A percentile compares a stretch with the other conserved stretches of the same genome.
Conservation (phyloP, 257 asterid species). For the Solanum chiquidenum region DNA sequence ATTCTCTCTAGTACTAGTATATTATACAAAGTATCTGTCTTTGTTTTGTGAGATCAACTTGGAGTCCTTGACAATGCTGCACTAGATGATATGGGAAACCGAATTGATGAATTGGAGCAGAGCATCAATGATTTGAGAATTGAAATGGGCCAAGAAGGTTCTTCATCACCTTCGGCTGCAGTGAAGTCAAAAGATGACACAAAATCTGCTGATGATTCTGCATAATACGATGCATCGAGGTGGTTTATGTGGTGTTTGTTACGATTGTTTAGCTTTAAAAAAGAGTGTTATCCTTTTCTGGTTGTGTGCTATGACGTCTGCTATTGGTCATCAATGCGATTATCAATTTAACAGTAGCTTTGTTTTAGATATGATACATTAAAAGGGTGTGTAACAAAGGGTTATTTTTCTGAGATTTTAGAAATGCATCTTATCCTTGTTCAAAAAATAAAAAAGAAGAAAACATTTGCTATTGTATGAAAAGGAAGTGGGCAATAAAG, state of each 20-base stretch:
- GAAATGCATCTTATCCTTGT: background rate
- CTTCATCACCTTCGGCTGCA: constrained; percentile 63
- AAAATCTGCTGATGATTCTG: constrained; percentile 42
- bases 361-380: background rate
- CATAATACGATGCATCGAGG: background rate
- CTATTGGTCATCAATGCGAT: background rate
- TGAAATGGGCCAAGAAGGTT: constrained; percentile 82
- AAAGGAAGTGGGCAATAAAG: background rate
- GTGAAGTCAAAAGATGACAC: constrained; percentile 42
- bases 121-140: constrained; percentile 82
- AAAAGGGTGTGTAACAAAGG: background rate
- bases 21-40: background rate
- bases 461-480: background rate
- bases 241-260: background rate
- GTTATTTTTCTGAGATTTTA: background rate
- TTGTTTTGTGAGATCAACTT: background rate
- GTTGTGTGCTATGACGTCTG: background rate
- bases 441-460: background rate
- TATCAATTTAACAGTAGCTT: background rate
- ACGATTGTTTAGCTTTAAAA: background rate
- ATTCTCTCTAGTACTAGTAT: background rate
- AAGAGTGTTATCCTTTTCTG: background rate
- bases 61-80: constrained; percentile 35
- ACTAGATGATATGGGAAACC: constrained; percentile 94
- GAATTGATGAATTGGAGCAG: constrained; percentile 78